Base-by-base conservation (phyloP, 306 rosid genomes). In the Quercus berberidifolia region DNA sequence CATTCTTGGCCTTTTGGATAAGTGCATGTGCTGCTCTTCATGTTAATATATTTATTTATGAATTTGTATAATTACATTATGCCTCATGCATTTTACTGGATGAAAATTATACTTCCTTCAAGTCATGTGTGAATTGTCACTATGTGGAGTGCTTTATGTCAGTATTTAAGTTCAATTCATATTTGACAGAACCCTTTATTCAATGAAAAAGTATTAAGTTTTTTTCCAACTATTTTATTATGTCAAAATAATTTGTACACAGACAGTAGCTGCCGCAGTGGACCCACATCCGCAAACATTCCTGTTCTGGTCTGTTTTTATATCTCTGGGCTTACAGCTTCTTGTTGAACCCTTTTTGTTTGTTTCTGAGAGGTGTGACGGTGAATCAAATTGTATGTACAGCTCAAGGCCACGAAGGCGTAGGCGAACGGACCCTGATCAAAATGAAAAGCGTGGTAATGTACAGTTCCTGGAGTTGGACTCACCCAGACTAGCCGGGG, bases 381-480 rank as follows among this genome's bases (percentile, higher is more conserved):
- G 82, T 81, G 52, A 75, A 83, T 76, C 55, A 55, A 86, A 64
- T 52, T 76, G 62, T 73, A 74, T 90, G 73, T 80, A 41, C 94
- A 95, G 99, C 79, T 85, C 98, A 84, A 91, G 88, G 76, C 89
- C 90, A 74, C 91, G 83, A 78, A 86, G 63, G 9, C 87, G 85
- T 14, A 72, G 57, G 74, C 83, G 60, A 75, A 90, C 69, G 82
- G 81, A 77, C 67, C 62, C 73, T 79, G 72, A 70, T 86, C 88
- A 85, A 83, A 84, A 77, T 78, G 89, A 78, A 75, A 91, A 84
- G 85, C 78, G 81, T 54, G 78, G 81, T 79, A 85, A 79, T 84
- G 87, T 95, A 43, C 89, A 90, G 80, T 95, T 95, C 86, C 87
- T 95, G 86, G 97, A 91, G 89, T 78, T 92, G 85, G 94, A 95